Base-by-base conservation (phyloP, 768 basidiomycete species). In the Tulasnella sp. region DNA sequence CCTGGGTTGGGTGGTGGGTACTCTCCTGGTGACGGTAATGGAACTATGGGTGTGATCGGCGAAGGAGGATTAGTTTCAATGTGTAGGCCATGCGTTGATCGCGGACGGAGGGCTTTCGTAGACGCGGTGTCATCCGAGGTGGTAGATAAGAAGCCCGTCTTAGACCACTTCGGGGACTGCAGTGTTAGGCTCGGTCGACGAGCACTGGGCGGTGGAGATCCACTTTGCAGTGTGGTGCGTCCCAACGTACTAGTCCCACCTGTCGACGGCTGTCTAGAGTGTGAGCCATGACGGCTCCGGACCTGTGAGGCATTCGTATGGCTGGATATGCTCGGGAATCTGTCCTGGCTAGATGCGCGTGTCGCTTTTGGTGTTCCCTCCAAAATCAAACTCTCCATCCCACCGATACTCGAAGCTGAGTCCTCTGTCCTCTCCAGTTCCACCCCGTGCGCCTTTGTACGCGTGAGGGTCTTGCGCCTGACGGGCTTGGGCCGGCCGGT, bases 31-130 rank as follows among this genome's bases (percentile, higher is more conserved):
- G 29, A 21, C 3, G 23, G 11, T 8, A 32, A 11, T 8, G 58
- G 58, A 24, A 60, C 29, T 3, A 52, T 19, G 4, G 50, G 53
- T 11, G 58, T 51, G 23, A 49, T 23, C 15, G 58, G 58, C 26
- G 48, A 56, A 10, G 51, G 59, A 11, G 59, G 59, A 50, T 59
- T 59, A 1, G 58, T 59, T 38, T 59, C 58, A 17, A 59, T 49
- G 23, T 59, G 58, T 5, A 59, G 47, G 19, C 58, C 58, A 48
- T 59, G 58, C 9, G 50, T 41, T 0, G 58, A 59, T 13, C 27
- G 47, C 13, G 58, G 58, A 29, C 58, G 2, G 10, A 59, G 24
- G 24, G 58, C 44, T 27, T 30, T 11, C 3, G 43, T 27, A 13
- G 58, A 59, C 10, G 58, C 47, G 17, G 47, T 47, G 26, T 59